Percentiles rank a stretch among this genome's conserved stretches.
These are phyloP conservation scores for Soucietia sequanensis DNA, from an alignment of 805 yeast genomes.

Conservation along the genomic window DNA sequence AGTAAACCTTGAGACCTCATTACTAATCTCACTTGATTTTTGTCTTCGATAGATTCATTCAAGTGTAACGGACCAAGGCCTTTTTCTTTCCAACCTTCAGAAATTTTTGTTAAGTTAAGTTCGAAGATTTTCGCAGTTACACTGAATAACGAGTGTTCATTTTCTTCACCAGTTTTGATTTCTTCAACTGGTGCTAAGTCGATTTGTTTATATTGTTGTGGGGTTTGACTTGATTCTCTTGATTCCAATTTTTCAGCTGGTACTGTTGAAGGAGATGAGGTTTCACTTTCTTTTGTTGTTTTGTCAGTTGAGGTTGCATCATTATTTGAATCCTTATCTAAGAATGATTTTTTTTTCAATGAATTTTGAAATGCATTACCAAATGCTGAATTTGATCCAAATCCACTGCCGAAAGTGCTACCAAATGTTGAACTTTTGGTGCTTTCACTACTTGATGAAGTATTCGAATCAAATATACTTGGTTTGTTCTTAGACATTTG, in stretches of 20 bases:
- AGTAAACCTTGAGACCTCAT: constrained; percentile 90
- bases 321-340: constrained; percentile 35
- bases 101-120: constrained; percentile 60
- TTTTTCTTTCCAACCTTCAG: constrained; percentile 92
- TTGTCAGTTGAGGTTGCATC: constrained; percentile 7
- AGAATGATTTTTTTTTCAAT: constrained; percentile 53
- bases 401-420: constrained; percentile 21
- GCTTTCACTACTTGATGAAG: constrained; percentile 9
- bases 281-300: constrained; percentile 22
- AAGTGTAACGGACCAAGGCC: constrained; percentile 89
- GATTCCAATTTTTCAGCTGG: too few relatives aligned
- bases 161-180: constrained; percentile 86
- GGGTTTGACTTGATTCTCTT: constrained; percentile 10
- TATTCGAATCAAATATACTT: constrained; percentile 24
- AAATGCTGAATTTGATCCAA: constrained; percentile 48
- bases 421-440: not conserved
- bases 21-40: constrained; percentile 61
- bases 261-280: constrained; percentile 12
- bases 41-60: constrained; percentile 45
- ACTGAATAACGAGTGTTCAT: constrained; percentile 66
- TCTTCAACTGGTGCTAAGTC: constrained; percentile 56
- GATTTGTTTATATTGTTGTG: constrained; percentile 51
- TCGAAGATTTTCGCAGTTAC: constrained; percentile 78
- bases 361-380: constrained; percentile 57
- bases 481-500: constrained; percentile 20